Conservation (phyloP, 108 stramenopile genomes). For the Nitzschia sp. region DNA sequence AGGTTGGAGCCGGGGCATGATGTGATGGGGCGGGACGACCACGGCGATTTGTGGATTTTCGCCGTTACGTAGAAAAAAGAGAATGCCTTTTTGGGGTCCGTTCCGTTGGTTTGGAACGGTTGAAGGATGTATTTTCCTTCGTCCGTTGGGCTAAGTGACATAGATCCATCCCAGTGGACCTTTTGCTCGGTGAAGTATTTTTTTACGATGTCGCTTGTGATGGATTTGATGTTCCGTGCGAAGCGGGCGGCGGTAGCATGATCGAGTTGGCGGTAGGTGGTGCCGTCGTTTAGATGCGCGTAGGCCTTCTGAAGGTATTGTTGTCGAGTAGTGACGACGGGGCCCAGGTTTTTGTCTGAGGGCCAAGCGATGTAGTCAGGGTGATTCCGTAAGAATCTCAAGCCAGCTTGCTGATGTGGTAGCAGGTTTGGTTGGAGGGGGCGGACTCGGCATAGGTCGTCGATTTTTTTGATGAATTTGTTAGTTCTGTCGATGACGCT, state of each 20-base stretch:
- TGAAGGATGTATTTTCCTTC: too few species aligned
- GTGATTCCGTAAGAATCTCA: background rate
- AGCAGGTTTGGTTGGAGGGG: background rate
- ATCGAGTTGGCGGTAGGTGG: background rate
- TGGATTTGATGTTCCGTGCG: background rate
- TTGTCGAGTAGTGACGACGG: background rate
- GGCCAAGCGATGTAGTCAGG: background rate
- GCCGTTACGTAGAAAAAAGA: background rate
- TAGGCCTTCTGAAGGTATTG: background rate
- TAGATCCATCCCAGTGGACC: background rate
- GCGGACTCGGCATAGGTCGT: background rate
- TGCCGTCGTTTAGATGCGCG: background rate
- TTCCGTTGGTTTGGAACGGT: too few species aligned
- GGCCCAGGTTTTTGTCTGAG: conserved; percentile 3
- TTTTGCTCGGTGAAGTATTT: background rate
- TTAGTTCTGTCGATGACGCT: background rate
- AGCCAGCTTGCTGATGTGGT: background rate
- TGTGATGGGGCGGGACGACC: background rate
- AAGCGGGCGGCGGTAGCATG: background rate
- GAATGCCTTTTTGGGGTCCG: background rate
- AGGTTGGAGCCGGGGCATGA: background rate
- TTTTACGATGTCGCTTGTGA: background rate
- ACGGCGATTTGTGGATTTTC: background rate
- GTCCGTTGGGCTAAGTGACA: too few species aligned
- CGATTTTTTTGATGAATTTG: background rate